Percentiles rank a stretch among this genome's conserved stretches.
Conservation (phyloP, 2,329 filamentous ascomycete genomes). For the Colletotrichum musicola region DNA sequence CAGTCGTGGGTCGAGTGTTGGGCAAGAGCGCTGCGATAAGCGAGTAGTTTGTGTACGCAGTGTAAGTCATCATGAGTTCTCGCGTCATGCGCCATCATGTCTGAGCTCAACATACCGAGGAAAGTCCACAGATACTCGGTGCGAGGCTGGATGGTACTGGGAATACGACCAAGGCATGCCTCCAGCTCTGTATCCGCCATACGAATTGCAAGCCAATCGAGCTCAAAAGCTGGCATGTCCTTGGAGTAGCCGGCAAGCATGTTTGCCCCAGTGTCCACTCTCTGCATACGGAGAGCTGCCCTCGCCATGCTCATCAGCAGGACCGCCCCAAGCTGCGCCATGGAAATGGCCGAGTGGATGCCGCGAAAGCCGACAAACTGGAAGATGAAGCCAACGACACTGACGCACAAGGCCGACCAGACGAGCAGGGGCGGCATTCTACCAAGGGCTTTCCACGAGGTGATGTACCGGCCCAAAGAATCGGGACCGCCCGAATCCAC, state of each 20-base stretch:
- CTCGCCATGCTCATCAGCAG: background rate
- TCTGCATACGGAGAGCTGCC: background rate
- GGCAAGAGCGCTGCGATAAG: background rate
- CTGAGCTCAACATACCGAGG: background rate
- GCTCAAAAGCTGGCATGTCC: accelerated
- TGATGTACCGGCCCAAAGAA: accelerated
- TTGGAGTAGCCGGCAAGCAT: accelerated
- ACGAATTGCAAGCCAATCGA: background rate
- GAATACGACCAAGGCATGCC: background rate
- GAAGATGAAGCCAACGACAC: background rate
- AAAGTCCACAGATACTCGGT: background rate
- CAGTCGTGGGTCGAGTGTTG: background rate
- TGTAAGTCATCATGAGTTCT: background rate
- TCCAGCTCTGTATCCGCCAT: background rate
- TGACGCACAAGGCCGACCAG: background rate
- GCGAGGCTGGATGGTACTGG: background rate
- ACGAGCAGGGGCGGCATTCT: background rate
- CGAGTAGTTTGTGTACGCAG: background rate
- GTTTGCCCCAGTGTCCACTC: accelerated
- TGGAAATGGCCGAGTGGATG: background rate
- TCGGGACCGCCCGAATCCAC: accelerated
- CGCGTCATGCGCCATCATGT: background rate
- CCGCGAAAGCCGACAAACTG: background rate
- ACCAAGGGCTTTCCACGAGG: background rate
- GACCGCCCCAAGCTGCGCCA: background rate